Base-by-base conservation (phyloP, 257 asterid genomes). In the Penstemon newberryi region DNA sequence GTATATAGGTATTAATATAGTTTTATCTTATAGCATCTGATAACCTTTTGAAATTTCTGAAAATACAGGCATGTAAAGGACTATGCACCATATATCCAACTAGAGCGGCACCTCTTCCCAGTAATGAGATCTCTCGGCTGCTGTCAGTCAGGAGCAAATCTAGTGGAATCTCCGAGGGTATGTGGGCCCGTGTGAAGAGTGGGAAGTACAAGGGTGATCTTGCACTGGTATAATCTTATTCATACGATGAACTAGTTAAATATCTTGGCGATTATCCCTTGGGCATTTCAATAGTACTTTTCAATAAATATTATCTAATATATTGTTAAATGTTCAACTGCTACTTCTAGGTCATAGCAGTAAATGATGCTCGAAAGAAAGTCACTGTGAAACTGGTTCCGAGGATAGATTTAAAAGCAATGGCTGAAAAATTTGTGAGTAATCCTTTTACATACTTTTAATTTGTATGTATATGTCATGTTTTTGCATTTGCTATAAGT, bases 191-290 rank as follows among this genome's bases (percentile, higher is more conserved):
- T 68, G 97, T 94, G 75, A 94, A 94, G 83, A 89, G 65, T 72
- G 99, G 99, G 67, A 94, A 67, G 76, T 91, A 94, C 81, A 94
- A 89, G 81, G 99, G 97, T n/a, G 99, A 94, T 78, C 84, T 94
- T 71, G 96, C 88, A 6, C 83, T 82, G 97, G 99, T 89, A 78
- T 9, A 63, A 62, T 47, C 33, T 67, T 70, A 67, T 47, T 52
- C 57, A 39, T 19, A 44, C 52, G 53, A 70, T 60, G 44, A 63
- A 46, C 51, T 60, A 8, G 70, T 45, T 77, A 25, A 25, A 25
- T 25, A 25, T 25, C 33, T 25, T 25, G 33, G 2, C 33, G 33
- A 25, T 25, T 25, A 25, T 25, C 33, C 33, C 33, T 25, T 25
- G 33, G 33, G 33, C 33, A 25, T 25, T 25, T 25, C 33, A 25